Percentiles rank a stretch among this genome's conserved stretches.
phyloP scores from a whole-genome alignment of 495 filamentous ascomycete species.

The Neurospora pannonica region DNA sequence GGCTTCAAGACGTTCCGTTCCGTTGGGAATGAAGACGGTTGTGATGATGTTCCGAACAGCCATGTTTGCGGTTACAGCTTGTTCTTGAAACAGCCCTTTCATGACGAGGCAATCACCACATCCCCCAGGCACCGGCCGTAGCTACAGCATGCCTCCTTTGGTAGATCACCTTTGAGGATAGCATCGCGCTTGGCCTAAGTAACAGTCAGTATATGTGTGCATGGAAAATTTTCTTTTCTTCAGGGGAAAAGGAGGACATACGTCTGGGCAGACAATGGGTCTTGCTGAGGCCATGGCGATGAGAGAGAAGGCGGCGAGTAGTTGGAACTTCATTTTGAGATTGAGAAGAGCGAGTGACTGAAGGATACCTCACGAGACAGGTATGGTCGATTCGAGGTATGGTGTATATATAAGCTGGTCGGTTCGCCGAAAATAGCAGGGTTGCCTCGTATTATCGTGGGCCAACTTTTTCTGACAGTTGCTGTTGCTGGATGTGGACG shows the following conservation, averaged over 20 bases:
- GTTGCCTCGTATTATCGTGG: not conserved
- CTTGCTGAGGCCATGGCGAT: constrained; percentile 13
- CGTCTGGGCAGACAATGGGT: constrained; percentile 29
- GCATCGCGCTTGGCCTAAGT: constrained; percentile 35
- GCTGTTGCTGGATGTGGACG: not conserved
- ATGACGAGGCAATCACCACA: constrained; percentile 33
- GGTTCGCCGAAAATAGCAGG: not conserved
- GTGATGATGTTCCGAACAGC: not conserved
- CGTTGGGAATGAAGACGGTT: not conserved
- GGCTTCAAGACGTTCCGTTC: not conserved
- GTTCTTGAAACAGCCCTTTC: not conserved
- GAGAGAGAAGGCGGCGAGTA: constrained; percentile 13
- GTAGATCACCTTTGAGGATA: constrained; percentile 34
- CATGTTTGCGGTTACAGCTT: not conserved
- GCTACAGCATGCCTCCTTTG: constrained; percentile 38
- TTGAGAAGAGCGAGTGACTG: not conserved
- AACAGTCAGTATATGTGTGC: constrained; percentile 4
- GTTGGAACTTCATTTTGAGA: constrained; percentile 16
- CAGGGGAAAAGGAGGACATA: constrained; percentile 10
- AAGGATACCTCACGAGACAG: not conserved
- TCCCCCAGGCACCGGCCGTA: constrained; percentile 39
- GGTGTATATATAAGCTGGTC: not conserved
- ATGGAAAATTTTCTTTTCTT: not conserved
- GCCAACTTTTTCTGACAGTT: not conserved
- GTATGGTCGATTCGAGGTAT: not conserved